phyloP scores from a whole-genome alignment of 2,329 filamentous ascomycete species.

The Talaromyces sp. region DNA sequence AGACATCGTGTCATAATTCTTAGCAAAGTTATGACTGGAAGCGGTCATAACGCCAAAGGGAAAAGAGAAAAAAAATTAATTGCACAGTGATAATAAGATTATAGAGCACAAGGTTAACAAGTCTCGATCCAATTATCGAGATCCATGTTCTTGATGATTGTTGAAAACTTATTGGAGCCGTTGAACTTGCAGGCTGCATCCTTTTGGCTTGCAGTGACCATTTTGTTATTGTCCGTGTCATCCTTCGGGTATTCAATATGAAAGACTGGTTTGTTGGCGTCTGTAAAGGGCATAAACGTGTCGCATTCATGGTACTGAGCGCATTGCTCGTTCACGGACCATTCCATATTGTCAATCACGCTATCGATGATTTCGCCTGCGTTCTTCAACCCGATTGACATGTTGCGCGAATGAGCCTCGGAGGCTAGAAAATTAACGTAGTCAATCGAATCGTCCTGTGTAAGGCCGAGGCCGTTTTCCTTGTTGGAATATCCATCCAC shows the following conservation, averaged over 20 bases:
- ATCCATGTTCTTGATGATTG: slow-evolving; percentile 60
- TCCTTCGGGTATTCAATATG: slow-evolving; percentile 65
- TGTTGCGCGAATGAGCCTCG: slow-evolving; percentile 48
- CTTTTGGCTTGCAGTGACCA: slow-evolving; percentile 29
- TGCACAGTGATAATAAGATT: not conserved
- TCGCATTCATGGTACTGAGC: slow-evolving; percentile 56
- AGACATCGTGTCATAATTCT: not conserved
- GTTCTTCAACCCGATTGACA: slow-evolving; percentile 66
- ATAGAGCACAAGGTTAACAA: slow-evolving; percentile 32
- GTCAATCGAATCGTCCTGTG: slow-evolving; percentile 44
- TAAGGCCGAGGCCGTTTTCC: slow-evolving; percentile 57
- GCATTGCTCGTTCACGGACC: slow-evolving; percentile 67
- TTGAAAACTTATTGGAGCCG: slow-evolving; percentile 53
- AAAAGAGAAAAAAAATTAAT: not conserved
- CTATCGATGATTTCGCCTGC: slow-evolving; percentile 53
- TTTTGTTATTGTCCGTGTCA: slow-evolving; percentile 26
- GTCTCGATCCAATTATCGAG: slow-evolving; percentile 59
- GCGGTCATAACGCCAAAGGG: not conserved
- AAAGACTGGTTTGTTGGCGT: slow-evolving; percentile 62
- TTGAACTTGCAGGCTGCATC: slow-evolving; percentile 43
- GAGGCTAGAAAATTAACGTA: slow-evolving; percentile 57
- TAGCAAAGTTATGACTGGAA: not conserved
- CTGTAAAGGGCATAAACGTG: slow-evolving; percentile 53
- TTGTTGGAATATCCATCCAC: slow-evolving; percentile 62
- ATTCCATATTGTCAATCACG: slow-evolving; percentile 53